Percentiles rank a stretch among this genome's conserved stretches.
phyloP scores from a whole-genome alignment of 2,329 filamentous ascomycete species.

The Exophiala xenobiotica region DNA sequence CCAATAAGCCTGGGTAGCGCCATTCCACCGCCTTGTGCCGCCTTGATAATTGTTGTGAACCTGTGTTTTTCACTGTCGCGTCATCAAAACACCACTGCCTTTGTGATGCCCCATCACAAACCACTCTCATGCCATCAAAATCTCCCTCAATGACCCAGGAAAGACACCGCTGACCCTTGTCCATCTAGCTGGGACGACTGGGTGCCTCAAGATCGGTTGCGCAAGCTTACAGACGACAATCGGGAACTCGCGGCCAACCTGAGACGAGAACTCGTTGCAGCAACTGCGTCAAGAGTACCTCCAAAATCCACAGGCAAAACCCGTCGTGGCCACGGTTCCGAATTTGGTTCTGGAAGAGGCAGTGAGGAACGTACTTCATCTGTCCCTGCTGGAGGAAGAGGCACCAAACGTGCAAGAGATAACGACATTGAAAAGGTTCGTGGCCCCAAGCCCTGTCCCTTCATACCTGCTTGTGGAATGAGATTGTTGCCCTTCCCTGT shows the following conservation, averaged over 20 bases:
- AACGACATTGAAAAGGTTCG: constrained; percentile 50
- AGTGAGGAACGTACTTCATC: constrained; percentile 48
- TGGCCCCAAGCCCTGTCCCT: constrained; percentile 12
- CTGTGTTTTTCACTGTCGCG: not conserved
- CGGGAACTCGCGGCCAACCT: constrained; percentile 71
- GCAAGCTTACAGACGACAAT: constrained; percentile 94
- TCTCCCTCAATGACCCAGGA: not conserved
- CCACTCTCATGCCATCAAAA: not conserved
- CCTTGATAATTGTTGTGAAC: not conserved
- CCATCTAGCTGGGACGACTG: constrained; percentile 85
- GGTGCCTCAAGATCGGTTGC: constrained; percentile 89
- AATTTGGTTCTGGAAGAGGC: constrained; percentile 43
- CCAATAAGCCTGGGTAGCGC: not conserved
- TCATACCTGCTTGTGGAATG: no score
- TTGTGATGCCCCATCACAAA: no score
- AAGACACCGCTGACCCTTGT: constrained; percentile 7
- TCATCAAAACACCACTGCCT: not conserved
- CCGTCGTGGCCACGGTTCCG: constrained; percentile 38
- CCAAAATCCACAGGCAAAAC: constrained; percentile 32
- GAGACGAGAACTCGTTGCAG: constrained; percentile 41
- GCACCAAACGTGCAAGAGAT: constrained; percentile 46
- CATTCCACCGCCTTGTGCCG: not conserved
- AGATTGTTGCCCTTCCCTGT: no score
- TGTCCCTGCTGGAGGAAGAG: constrained; percentile 44
- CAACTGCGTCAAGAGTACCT: constrained; percentile 20